Evolutionary conservation across 768 basidiomycete species (phyloP), one percentile per base, ranked within the genome.

Genomic region (Phaeolepiota aurea): DNA sequence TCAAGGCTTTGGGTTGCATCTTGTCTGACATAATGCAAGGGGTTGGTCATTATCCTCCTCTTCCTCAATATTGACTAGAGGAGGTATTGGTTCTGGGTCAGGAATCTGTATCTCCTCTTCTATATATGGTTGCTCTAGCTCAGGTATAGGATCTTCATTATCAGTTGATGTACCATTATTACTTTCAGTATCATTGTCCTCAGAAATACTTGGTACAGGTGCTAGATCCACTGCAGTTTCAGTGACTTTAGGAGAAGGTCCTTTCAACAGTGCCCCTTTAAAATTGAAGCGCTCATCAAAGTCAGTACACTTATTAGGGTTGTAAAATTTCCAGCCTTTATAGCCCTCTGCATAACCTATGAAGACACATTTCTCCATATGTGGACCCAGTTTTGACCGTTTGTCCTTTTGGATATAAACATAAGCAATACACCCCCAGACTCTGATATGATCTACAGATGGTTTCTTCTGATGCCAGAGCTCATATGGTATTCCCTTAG

Each of bases 281-380:
- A 58, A 55, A 31, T 58, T 56, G 35, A 46, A 43, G 2, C 50
- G 20, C 35, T 65, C 62, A 49, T 67, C 59, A 46, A 64, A 63
- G 5, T 54, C 49, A 37, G 58, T 59, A 31, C 45, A 34, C 15
- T 50, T 59, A 10, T 31, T 38, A 5, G 62, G 58, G 34, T 64
- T 52, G 32, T 54, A 67, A 44, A 68, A 61, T 19, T 44, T 37
- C 58, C 62, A 68, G 1, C 54, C 65, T 19, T 60, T 58, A 20
- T 54, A 51, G 3, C 52, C 53, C 18, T 28, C 19, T 0, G 57
- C 52, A 43, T 69, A 69, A 1, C 66, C 65, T 43, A 68, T 40
- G 43, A 69, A 66, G 9, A 67, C 44, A 16, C 61, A 58, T 36
- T 65, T 61, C 34, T 54, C 42, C 5, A 53, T 54, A 16, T 63